Evolutionary conservation across 495 filamentous ascomycete genomes (phyloP).

Genomic region (Aspergillus steynii): DNA sequence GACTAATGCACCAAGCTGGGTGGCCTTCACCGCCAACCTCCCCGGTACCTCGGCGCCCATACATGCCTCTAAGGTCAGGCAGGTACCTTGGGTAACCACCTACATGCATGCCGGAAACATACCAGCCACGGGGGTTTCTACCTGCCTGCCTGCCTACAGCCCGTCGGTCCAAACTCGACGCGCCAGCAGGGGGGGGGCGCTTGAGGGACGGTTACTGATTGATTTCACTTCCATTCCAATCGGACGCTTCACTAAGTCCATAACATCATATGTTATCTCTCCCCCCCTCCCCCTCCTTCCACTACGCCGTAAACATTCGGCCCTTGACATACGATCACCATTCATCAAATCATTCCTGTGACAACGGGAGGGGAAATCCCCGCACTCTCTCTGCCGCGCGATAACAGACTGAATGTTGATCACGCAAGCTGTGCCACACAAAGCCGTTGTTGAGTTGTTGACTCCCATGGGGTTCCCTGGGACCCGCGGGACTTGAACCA

Average conservation of each 20-base stretch:
- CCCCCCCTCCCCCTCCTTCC: neutral
- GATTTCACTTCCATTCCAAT: slow-evolving; percentile 9
- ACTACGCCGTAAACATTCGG: neutral
- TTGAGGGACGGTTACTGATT: slow-evolving; percentile 6
- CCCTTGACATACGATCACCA: neutral
- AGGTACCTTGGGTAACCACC: slow-evolving; percentile 1
- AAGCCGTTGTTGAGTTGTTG: slow-evolving; percentile 4
- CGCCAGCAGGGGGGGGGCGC: neutral
- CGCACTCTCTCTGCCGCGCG: neutral
- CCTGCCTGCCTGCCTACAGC: neutral
- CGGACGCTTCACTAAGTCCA: slow-evolving; percentile 2
- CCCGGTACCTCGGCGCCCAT: slow-evolving; percentile 14
- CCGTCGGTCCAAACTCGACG: slow-evolving; percentile 1
- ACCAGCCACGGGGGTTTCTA: slow-evolving; percentile 17
- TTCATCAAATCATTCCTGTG: neutral
- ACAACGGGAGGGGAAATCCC: slow-evolving; percentile 1
- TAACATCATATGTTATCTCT: slow-evolving; percentile 10
- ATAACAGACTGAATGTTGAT: neutral
- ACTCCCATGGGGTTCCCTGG: neutral
- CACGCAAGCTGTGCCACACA: slow-evolving; percentile 3
- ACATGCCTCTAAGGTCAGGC: slow-evolving; percentile 5
- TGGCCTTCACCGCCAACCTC: slow-evolving; percentile 23
- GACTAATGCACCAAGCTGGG: slow-evolving; percentile 13
- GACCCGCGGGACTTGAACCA: neutral
- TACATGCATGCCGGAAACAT: slow-evolving; percentile 10